phyloP scores from a whole-genome alignment of 1,139 yeast genomes.

The Yueomyces sp. region DNA sequence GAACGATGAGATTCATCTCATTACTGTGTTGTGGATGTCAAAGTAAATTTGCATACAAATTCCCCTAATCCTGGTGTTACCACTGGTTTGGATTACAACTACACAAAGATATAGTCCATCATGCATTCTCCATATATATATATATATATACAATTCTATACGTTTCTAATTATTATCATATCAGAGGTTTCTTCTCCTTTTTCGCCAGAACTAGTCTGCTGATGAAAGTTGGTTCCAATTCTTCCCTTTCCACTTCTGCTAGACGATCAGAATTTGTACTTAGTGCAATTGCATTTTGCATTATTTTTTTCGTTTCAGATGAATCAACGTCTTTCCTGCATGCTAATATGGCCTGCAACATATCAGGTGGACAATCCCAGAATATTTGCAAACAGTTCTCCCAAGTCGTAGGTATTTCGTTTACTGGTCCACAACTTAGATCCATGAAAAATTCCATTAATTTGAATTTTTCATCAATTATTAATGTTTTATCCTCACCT shows the following conservation, averaged over 20 bases:
- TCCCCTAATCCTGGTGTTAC: neutral
- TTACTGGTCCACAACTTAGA: slow-evolving; percentile 43
- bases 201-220: slow-evolving; percentile 11
- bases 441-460: slow-evolving; percentile 65
- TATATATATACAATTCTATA: neutral
- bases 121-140: neutral
- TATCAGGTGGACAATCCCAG: slow-evolving; percentile 54
- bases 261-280: slow-evolving; percentile 12
- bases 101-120: too few relatives aligned
- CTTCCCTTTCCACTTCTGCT: slow-evolving; percentile 7
- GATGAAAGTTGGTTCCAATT: slow-evolving; percentile 15
- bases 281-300: slow-evolving; percentile 12
- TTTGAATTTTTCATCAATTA: slow-evolving; percentile 38
- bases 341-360: slow-evolving; percentile 39
- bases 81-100: too few relatives aligned
- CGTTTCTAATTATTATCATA: too few relatives aligned
- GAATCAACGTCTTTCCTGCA: slow-evolving; percentile 29
- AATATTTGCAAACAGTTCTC: slow-evolving; percentile 42
- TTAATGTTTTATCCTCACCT: slow-evolving; percentile 25
- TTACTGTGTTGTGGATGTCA: slow-evolving; percentile 20
- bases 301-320: slow-evolving; percentile 15
- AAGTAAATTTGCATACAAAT: slow-evolving; percentile 4
- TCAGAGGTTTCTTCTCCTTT: too few relatives aligned
- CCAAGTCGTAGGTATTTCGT: slow-evolving; percentile 47
- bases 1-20: slow-evolving; percentile 6